phyloP scores from a whole-genome alignment of 1,284 basidiomycete species.

The Lentinus polychrous region DNA sequence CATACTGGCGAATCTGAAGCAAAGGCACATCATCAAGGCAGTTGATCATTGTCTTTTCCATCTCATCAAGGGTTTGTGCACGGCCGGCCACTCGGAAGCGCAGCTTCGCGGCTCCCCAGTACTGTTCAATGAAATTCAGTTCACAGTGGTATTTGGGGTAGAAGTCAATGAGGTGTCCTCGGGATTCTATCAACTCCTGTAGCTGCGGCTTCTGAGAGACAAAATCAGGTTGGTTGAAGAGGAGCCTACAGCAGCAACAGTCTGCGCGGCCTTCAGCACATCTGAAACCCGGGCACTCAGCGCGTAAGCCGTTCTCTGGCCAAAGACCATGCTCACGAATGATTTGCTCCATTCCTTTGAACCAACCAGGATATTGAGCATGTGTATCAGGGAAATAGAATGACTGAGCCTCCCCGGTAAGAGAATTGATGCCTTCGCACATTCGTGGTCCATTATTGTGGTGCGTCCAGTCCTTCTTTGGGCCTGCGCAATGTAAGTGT shows the following conservation, averaged over 20 bases:
- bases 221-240: constrained; percentile 25
- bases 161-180: constrained; percentile 4
- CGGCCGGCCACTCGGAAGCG: constrained; percentile 10
- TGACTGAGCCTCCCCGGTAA: constrained; percentile 24
- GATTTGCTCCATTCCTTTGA: constrained; percentile 31
- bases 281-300: constrained; percentile 17
- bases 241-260: constrained; percentile 21
- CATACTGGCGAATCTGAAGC: background rate
- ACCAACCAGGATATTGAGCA: constrained; percentile 16
- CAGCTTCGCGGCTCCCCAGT: constrained; percentile 16
- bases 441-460: too few species aligned
- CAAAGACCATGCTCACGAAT: constrained; percentile 15
- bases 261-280: constrained; percentile 10
- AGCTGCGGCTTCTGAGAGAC: background rate
- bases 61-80: constrained; percentile 1
- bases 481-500: constrained; percentile 1
- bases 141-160: constrained; percentile 19
- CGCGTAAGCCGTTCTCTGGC: background rate
- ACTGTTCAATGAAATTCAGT: constrained; percentile 17
- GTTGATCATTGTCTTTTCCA: constrained; percentile 9
- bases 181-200: background rate
- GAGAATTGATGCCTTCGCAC: constrained; percentile 10
- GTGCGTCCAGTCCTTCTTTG: too few species aligned
- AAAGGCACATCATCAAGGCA: constrained; percentile 8
- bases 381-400: constrained; percentile 29